Evolutionary conservation across 2,329 filamentous ascomycete species (phyloP), one percentile per base, ranked within the genome.

Genomic region (Penicillium sp.): DNA sequence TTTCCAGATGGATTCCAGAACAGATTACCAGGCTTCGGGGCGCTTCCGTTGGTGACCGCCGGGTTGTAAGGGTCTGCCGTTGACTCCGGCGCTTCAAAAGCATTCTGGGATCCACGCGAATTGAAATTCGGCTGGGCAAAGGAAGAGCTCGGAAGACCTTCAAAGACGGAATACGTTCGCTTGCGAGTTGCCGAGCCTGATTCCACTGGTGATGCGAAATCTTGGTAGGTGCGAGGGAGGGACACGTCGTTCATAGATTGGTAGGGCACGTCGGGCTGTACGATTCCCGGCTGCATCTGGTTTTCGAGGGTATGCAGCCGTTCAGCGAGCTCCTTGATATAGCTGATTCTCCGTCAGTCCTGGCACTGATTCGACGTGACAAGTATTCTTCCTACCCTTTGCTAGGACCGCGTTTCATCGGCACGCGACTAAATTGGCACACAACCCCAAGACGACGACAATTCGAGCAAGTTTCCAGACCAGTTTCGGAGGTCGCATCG

Each of bases 251-350:
- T 64, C 57, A 69, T 65, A 10, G 59, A 47, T 32, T 66, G 58
- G 45, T 71, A 72, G 11, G 60, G 64, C 40, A 67, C 63, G 17
- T 68, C 66, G 16, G 61, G 48, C 28, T 64, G 59, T 6, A 60
- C 54, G 45, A 65, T 64, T 10, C 57, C 47, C 3, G 66, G 66
- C 37, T 70, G 65, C 40, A 92, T 78, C 57, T 86, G 84, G 48
- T 82, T 84, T 59, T 94, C 88, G 30, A 95, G 81, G 29, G 77
- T 82, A 53, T 89, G 80, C 42, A 95, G 79, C 16, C 88, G 75
- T 57, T 94, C 87, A 15, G 87, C 86, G 14, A 95, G 75, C 61
- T 94, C 87, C 60, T 93, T 94, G 61, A 95, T 95, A 54, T 94
- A 94, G 11, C 82, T 85, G 54, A 35, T 17, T 32, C 12, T 31